Percentiles rank a stretch among this genome's conserved stretches.
These are phyloP conservation scores for Exophiala phaeomuriformis DNA, from an alignment of 2,329 filamentous ascomycete genomes.

Conservation along the genomic window DNA sequence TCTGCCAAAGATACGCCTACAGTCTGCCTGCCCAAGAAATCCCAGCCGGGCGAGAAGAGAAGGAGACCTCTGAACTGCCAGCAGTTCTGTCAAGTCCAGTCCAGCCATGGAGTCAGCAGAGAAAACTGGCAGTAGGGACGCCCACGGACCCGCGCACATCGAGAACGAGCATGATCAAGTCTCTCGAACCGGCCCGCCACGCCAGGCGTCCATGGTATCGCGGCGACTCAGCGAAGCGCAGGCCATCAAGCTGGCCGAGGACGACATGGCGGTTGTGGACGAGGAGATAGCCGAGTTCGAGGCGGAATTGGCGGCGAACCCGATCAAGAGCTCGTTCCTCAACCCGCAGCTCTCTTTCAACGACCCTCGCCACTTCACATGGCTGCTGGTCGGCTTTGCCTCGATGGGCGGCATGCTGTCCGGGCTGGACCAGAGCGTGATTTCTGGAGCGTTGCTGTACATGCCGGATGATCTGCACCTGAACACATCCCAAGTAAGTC, in stretches of 20 bases:
- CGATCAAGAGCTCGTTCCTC: constrained; percentile 22
- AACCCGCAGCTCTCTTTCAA: constrained; percentile 47
- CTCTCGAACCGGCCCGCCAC: background rate
- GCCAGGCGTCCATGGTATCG: constrained; percentile 12
- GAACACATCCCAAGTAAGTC: constrained; percentile 50
- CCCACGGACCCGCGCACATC: background rate
- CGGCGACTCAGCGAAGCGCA: constrained; percentile 20
- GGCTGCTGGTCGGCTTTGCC: constrained; percentile 61
- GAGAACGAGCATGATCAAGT: background rate
- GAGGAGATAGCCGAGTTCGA: constrained; percentile 32
- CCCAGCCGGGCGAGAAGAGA: too few relatives aligned
- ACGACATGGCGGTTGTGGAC: constrained; percentile 27
- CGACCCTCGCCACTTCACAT: constrained; percentile 60
- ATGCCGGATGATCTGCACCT: constrained; percentile 55
- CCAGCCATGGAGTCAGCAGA: background rate
- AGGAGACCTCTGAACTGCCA: too few relatives aligned
- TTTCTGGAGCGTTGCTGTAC: constrained; percentile 63
- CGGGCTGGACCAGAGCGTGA: constrained; percentile 65
- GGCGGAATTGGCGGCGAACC: constrained; percentile 26
- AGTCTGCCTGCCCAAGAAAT: background rate
- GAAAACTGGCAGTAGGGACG: background rate
- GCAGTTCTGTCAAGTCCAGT: too few relatives aligned
- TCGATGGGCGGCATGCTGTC: constrained; percentile 67
- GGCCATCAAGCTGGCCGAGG: constrained; percentile 23
- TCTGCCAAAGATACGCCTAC: background rate